Base-by-base conservation (phyloP, 768 basidiomycete species). In the Psilocybe cubensis region DNA sequence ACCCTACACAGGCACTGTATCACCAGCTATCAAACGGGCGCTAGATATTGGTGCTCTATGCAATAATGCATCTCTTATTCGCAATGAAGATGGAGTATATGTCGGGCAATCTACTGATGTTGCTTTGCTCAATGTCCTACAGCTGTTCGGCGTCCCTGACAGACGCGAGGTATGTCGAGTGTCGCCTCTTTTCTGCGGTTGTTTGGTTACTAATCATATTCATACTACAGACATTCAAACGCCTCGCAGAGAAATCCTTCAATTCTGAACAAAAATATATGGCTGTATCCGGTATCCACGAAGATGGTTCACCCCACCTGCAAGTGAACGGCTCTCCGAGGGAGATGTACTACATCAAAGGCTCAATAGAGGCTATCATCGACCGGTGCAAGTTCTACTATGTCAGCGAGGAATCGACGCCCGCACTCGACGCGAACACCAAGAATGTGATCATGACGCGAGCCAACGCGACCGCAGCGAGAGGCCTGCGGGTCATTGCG, bases 71-170 rank as follows among this genome's bases (percentile, higher is more conserved):
- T 86, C 87, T 28, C 56, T 80, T 0, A 70, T 75, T 8, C 74
- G 79, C 57, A 87, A 88, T 60, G 89, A 90, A 55, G 84, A 89
- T 27, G 91, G 92, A 2, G 72, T 79, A 4, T 88, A 81, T 62
- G 85, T 92, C 9, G 96, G 96, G 2, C 96, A 96, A 69, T 86
- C 92, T 6, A 98, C 96, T 0, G 96, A 98, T 66, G 94, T 97
- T 2, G 96, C 96, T 2, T 70, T 98, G 42, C 75, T 97, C 38
- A 94, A 96, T 63, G 84, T 93, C 3, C 74, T 96, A 31, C 77
- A 83, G 3, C 66, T 82, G 0, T 89, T 94, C 58, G 84, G 81
- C 0, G 65, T 91, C 23, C 72, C 79, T 12, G 94, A 97, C 68
- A 84, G 83, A 40, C 82, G 96, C 50, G 72, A 75, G 62, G 94